A percentile compares a stretch with the other conserved stretches of the same genome.
Conservation (phyloP, 1,284 basidiomycete genomes). For the Apiotrichum akiyoshidainum region DNA sequence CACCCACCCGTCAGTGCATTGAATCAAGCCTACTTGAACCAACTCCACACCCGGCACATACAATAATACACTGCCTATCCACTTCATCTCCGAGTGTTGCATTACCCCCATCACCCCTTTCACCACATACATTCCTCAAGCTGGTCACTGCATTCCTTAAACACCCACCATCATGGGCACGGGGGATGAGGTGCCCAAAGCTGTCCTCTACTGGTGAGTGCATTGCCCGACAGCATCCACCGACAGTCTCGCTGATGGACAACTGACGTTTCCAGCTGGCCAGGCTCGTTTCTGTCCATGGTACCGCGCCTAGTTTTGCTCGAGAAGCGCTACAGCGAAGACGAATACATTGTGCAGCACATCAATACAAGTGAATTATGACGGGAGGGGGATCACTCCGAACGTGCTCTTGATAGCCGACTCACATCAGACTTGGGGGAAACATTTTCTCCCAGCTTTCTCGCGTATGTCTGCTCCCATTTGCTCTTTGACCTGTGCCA, state of each 20-base stretch:
- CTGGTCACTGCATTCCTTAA: neutral
- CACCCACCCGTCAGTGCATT: too few species aligned
- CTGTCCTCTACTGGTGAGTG: constrained; percentile 47
- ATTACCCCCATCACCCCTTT: neutral
- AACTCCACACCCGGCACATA: too few species aligned
- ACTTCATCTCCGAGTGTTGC: neutral
- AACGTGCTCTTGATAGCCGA: neutral
- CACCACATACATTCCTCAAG: neutral
- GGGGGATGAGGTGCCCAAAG: constrained; percentile 38
- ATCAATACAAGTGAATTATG: constrained; percentile 44
- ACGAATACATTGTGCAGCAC: constrained; percentile 48
- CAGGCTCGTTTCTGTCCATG: constrained; percentile 48
- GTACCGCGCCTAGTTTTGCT: constrained; percentile 48
- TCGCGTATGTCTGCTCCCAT: constrained; percentile 37
- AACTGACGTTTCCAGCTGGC: constrained; percentile 32
- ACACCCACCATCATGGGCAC: neutral
- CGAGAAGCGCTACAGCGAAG: constrained; percentile 52
- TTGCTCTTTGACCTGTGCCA: too few species aligned
- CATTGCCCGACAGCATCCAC: neutral
- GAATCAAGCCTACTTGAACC: too few species aligned
- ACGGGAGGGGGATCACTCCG: too few species aligned
- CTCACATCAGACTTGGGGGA: constrained; percentile 49
- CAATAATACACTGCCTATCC: too few species aligned
- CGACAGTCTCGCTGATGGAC: too few species aligned
- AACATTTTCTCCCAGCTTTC: constrained; percentile 52